Evolutionary conservation across 148 eudicot species (phyloP).

Genomic region (Amaranthus palmeri): DNA sequence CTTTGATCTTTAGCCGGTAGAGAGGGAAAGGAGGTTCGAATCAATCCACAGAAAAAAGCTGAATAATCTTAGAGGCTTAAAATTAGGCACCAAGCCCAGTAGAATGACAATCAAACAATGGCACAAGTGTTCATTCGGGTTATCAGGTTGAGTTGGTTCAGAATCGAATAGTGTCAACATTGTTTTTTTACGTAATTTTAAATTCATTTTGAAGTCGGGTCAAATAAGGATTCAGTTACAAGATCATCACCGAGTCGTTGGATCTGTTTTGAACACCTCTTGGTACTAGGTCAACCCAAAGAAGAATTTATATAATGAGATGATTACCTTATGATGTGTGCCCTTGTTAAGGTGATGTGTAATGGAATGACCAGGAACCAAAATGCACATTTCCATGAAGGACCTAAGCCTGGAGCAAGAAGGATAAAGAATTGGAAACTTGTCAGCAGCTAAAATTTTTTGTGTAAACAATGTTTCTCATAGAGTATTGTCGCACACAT

Average conservation of each 20-base stretch:
- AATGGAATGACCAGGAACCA: conserved; percentile 62
- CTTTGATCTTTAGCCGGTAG: background rate
- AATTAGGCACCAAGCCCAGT: background rate
- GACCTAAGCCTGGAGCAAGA: conserved; percentile 71
- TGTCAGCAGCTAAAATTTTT: background rate
- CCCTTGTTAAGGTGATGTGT: conserved; percentile 40
- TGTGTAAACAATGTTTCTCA: background rate
- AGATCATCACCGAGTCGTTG: too few species aligned
- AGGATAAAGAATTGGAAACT: background rate
- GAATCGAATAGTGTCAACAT: too few species aligned
- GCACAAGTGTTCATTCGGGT: too few species aligned
- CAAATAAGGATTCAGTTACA: too few species aligned
- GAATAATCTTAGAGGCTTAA: background rate
- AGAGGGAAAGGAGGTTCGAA: background rate
- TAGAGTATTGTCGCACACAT: background rate
- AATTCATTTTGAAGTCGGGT: too few species aligned
- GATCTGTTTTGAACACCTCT: too few species aligned
- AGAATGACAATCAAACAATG: background rate
- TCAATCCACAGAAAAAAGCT: background rate
- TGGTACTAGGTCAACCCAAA: background rate
- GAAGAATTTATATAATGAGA: background rate
- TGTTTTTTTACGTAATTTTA: too few species aligned
- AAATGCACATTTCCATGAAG: conserved; percentile 95
- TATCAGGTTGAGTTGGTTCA: too few species aligned
- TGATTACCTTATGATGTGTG: conserved; percentile 43